Conservation (phyloP, 2,329 filamentous ascomycete species). For the Aureobasidium subglaciale region DNA sequence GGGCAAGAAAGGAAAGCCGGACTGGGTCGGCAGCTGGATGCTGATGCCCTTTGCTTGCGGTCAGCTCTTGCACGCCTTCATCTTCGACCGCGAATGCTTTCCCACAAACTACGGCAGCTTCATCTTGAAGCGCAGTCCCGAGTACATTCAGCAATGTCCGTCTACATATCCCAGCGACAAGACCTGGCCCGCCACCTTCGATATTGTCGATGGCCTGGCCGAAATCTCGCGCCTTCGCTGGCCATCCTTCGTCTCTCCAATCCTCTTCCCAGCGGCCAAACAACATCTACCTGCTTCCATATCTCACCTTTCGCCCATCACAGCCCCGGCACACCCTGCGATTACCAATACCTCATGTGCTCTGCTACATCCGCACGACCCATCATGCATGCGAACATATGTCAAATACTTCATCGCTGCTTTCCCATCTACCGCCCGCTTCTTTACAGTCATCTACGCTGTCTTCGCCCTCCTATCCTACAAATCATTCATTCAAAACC, state of each 20-base stretch:
- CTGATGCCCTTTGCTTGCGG: conserved; percentile 44
- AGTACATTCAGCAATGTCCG: conserved; percentile 71
- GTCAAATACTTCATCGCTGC: conserved; percentile 79
- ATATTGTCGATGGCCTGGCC: conserved; percentile 74
- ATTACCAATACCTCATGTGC: conserved; percentile 84
- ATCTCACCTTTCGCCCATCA: conserved; percentile 66
- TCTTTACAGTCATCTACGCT: conserved; percentile 69
- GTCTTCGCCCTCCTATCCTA: conserved; percentile 64
- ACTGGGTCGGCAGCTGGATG: conserved; percentile 50
- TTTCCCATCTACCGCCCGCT: conserved; percentile 69
- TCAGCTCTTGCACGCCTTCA: conserved; percentile 44
- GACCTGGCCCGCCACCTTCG: conserved; percentile 66
- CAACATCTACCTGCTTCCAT: conserved; percentile 56
- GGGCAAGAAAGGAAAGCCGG: conserved; percentile 54
- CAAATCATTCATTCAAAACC: conserved; percentile 60
- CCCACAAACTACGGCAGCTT: conserved; percentile 55
- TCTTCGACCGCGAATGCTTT: conserved; percentile 47
- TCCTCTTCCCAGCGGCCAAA: conserved; percentile 65
- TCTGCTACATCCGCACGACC: conserved; percentile 77
- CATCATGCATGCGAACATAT: conserved; percentile 81
- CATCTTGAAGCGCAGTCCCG: conserved; percentile 62
- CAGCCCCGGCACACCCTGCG: conserved; percentile 76
- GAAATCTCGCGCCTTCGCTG: conserved; percentile 75
- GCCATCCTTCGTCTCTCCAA: conserved; percentile 83
- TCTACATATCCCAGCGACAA: conserved; percentile 57